A percentile compares a stretch with the other conserved stretches of the same genome.
Conservation (phyloP, 2,329 filamentous ascomycete genomes). For the Fusarium buharicum region DNA sequence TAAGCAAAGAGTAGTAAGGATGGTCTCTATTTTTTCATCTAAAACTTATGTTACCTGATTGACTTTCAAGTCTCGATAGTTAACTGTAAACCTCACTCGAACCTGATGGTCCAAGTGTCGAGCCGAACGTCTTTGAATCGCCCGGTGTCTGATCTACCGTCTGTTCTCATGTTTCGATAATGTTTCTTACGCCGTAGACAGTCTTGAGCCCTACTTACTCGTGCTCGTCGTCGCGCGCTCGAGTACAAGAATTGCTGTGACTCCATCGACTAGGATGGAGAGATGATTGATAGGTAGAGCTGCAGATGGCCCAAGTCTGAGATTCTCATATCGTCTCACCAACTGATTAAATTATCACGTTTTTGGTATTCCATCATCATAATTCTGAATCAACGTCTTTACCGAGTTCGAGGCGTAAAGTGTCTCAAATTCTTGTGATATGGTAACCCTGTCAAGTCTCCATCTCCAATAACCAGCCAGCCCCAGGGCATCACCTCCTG, state of each 20-base stretch:
- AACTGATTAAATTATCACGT: constrained; percentile 11
- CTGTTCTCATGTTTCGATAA: constrained; percentile 27
- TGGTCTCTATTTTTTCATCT: too few relatives aligned
- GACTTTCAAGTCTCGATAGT: too few relatives aligned
- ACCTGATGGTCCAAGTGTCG: constrained; percentile 27
- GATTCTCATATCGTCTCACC: constrained; percentile 17
- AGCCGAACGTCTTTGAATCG: constrained; percentile 23
- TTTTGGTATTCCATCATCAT: constrained; percentile 21
- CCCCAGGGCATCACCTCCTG: constrained; percentile 29
- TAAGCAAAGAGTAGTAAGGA: too few relatives aligned
- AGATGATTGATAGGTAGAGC: constrained; percentile 3
- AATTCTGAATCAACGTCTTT: constrained; percentile 24
- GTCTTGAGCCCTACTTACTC: neutral
- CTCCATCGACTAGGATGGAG: neutral
- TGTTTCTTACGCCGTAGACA: neutral
- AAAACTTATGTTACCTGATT: too few relatives aligned
- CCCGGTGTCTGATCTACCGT: constrained; percentile 31
- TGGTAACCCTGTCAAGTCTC: constrained; percentile 11
- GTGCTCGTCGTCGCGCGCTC: neutral
- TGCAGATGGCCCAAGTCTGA: neutral
- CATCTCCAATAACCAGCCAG: constrained; percentile 13
- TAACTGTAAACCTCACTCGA: neutral
- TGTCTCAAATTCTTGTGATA: constrained; percentile 30
- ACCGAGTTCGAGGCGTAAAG: constrained; percentile 31
- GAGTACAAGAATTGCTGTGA: neutral